Percentiles rank a stretch among this genome's conserved stretches.
Conservation (phyloP, 768 basidiomycete genomes). For the Boletus edulis region DNA sequence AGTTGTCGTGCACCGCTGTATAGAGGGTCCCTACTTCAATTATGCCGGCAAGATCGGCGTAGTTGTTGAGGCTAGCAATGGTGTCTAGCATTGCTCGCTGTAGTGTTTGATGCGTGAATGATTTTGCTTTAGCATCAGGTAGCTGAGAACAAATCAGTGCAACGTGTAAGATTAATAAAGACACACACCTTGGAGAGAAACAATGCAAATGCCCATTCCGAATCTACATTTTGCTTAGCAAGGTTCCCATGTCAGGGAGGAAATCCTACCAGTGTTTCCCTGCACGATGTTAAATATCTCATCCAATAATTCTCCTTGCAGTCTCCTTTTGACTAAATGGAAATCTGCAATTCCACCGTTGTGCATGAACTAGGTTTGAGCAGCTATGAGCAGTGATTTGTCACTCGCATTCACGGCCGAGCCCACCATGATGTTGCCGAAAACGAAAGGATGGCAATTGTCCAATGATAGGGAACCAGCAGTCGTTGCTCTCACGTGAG, state of each 20-base stretch:
- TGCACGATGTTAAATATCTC: constrained; percentile 83
- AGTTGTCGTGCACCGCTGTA: background rate
- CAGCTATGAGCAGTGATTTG: background rate
- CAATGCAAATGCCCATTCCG: constrained; percentile 95
- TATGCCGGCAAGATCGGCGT: constrained; percentile 69
- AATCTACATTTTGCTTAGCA: constrained; percentile 50
- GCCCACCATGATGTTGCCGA: constrained; percentile 86
- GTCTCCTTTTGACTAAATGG: constrained; percentile 68
- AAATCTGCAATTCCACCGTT: constrained; percentile 94
- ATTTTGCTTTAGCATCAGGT: constrained; percentile 71
- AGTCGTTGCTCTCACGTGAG: constrained; percentile 92
- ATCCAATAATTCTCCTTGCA: constrained; percentile 78
- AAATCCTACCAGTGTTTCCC: constrained; percentile 80
- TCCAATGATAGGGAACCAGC: constrained; percentile 88
- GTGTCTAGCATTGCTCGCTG: constrained; percentile 88
- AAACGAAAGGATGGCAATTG: constrained; percentile 94
- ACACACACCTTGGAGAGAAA: constrained; percentile 73
- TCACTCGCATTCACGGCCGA: background rate
- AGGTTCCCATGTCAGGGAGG: background rate
- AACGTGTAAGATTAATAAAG: background rate
- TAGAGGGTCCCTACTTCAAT: constrained; percentile 51
- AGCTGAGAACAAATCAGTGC: constrained; percentile 46
- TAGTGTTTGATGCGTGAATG: constrained; percentile 69
- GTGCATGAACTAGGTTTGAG: constrained; percentile 80
- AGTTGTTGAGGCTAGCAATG: constrained; percentile 72